Evolutionary conservation across 1,284 basidiomycete species (phyloP), one percentile per base, ranked within the genome.

Genomic region (Cutaneotrichosporon daszewskae): DNA sequence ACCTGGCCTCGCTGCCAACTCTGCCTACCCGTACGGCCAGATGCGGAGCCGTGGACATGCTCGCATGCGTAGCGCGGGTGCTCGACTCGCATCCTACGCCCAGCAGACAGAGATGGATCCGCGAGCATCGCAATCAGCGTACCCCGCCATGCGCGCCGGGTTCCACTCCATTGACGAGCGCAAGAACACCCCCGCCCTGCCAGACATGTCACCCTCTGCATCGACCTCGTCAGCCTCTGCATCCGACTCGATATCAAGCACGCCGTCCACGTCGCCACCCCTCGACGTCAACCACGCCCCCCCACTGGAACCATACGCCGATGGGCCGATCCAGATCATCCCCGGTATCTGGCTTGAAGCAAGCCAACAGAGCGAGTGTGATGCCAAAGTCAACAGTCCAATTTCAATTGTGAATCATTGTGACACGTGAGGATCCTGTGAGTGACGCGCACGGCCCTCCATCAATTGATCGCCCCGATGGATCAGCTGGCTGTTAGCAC

Each of bases 271-370:
- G 2, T 49, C 51, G 4, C 51, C 49, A 1, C 49, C 49, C 2
- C 26, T 9, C 26, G 26, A 27, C 26, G 9, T 14, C 26, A 14
- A 27, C 26, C 26, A 8, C 26, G 8, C 8, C 26, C 28, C 32
- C 14, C 18, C 44, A 2, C 12, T 37, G 4, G 63, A 62, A 37
- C 85, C 90, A 3, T 97, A 97, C 66, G 71, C 77, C 7, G 77
- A 86, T 58, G 92, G 94, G 1, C 94, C 92, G 18, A 75, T 87
- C 31, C 84, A 96, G 69, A 77, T 97, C 54, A 75, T 96, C 24
- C 91, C 91, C 1, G 83, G 85, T 32, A 77, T 97, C 41, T 97
- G 84, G 80, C 78, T 97, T 8, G 94, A 92, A 45, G 88, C 88
- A 36, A n/a, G n/a, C n/a, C n/a, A n/a, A n/a, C n/a, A n/a, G n/a